These are phyloP conservation scores for Achaetomiella virescens DNA, from an alignment of 495 filamentous ascomycete species.

Conservation along the genomic window DNA sequence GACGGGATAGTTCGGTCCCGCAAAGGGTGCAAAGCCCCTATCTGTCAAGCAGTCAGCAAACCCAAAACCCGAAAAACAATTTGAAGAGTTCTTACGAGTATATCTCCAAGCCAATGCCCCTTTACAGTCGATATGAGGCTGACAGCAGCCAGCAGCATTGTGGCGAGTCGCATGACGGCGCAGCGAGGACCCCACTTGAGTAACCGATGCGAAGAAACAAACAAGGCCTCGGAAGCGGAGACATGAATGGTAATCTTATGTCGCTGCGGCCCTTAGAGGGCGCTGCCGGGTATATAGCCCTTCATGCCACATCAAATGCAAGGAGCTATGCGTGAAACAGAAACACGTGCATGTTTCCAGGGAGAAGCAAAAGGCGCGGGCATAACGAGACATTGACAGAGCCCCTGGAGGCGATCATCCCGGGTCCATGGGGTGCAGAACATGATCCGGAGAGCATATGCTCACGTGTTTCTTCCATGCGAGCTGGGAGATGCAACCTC, in stretches of 20 bases:
- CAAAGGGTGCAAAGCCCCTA: constrained; percentile 44
- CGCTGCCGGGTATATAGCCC: not conserved
- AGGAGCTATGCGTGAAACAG: not conserved
- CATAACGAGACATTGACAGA: not conserved
- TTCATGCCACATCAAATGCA: not conserved
- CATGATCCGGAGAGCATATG: not conserved
- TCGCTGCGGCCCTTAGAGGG: not conserved
- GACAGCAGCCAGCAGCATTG: constrained; percentile 35
- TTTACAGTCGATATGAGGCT: constrained; percentile 32
- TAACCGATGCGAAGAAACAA: not conserved
- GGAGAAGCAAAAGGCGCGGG: not conserved
- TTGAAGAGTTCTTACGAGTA: constrained; percentile 28
- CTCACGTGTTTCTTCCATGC: not conserved
- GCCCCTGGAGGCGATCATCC: not conserved
- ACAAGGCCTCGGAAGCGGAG: not conserved
- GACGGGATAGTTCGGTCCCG: constrained; percentile 41
- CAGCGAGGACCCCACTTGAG: not conserved
- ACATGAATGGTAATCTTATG: not conserved
- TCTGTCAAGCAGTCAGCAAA: constrained; percentile 26
- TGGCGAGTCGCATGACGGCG: constrained; percentile 32
- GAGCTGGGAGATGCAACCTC: not conserved
- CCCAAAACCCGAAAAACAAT: not conserved
- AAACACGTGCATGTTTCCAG: constrained; percentile 2
- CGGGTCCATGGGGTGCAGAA: not conserved
- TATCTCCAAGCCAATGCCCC: constrained; percentile 42